These are phyloP conservation scores for Plasmodium berghei DNA, from an alignment of 169 alveolate genomes.

Conservation along the genomic window DNA sequence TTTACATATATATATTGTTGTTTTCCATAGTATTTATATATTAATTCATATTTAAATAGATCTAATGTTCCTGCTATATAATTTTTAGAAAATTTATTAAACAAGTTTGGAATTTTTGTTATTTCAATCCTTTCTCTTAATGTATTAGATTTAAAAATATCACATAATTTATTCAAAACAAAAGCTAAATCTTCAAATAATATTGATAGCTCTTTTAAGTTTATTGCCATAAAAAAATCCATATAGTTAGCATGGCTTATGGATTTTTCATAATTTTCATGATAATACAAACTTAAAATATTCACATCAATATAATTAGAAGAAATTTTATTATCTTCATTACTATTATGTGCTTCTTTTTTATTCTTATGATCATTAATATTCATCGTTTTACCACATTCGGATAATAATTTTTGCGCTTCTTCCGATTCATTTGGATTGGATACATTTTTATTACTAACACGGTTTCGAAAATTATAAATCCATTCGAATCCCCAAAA, in stretches of 20 bases:
- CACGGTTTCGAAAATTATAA: conserved; percentile 12
- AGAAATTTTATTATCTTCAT: background rate
- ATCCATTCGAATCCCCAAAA: background rate
- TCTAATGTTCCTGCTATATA: conserved; percentile 72
- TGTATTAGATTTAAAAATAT: conserved; percentile 31
- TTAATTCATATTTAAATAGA: conserved; percentile 60
- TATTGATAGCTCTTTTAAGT: background rate
- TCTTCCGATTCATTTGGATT: conserved; percentile 14
- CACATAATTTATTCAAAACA: conserved; percentile 40
- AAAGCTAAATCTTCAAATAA: conserved; percentile 23
- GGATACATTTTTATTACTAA: background rate
- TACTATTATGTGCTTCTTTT: background rate
- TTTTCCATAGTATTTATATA: conserved; percentile 67
- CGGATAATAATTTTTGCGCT: background rate
- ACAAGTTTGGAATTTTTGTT: background rate
- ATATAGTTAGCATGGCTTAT: conserved; percentile 50
- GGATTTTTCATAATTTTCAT: conserved; percentile 74
- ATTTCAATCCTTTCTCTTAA: conserved; percentile 24
- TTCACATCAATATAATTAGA: conserved; percentile 34
- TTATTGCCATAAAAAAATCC: conserved; percentile 37
- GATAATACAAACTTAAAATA: conserved; percentile 54
- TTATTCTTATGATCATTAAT: background rate
- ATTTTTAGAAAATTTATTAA: conserved; percentile 24
- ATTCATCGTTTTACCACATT: background rate
- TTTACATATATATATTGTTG: conserved; percentile 51